Evolutionary conservation across 1,284 basidiomycete species (phyloP), one percentile per base, ranked within the genome.

Genomic region (Meira nashicola): DNA sequence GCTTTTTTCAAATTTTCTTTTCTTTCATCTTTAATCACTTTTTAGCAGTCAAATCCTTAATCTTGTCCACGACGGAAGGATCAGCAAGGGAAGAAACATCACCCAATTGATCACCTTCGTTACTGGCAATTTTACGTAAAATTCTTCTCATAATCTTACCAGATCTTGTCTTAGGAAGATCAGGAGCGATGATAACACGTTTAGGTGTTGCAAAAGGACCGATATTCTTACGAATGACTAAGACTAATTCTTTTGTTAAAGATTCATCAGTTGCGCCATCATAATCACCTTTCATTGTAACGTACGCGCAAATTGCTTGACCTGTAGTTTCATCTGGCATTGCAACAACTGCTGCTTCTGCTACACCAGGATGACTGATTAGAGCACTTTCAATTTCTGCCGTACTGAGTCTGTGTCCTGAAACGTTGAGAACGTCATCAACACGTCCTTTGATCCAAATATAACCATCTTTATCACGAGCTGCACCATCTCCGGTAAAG

Each of bases 321-420:
- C 76, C 74, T 2, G 76, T 77, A 54, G 76, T 63, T 44, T 77
- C 74, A 63, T 77, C 76, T 11, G 76, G 70, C 14, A 76, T 68
- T 38, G 74, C 76, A 15, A 77, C 74, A 10, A 71, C 76, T 39
- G 92, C 93, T 0, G 93, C 91, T 83, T 98, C 94, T 4, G 92
- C 92, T 40, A 97, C 92, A 67, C 93, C 94, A 63, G 86, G 86
- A 83, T 97, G 93, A 71, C 89, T 81, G 79, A 96, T 94, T 54
- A 98, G 84, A 2, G 93, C 93, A 5, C 89, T 91, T 82, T 98
- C 94, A 68, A 98, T 94, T 82, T 98, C 94, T 60, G 94, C 93
- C 0, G 94, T 98, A 43, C 90, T 94, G 57, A 98, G 83, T 77
- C 95, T 88, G 80, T 98, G 94, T 2, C 94, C 95, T 40, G 94